A percentile compares a stretch with the other conserved stretches of the same genome.
Conservation (phyloP, 768 basidiomycete genomes). For the Pisolithus sp. region DNA sequence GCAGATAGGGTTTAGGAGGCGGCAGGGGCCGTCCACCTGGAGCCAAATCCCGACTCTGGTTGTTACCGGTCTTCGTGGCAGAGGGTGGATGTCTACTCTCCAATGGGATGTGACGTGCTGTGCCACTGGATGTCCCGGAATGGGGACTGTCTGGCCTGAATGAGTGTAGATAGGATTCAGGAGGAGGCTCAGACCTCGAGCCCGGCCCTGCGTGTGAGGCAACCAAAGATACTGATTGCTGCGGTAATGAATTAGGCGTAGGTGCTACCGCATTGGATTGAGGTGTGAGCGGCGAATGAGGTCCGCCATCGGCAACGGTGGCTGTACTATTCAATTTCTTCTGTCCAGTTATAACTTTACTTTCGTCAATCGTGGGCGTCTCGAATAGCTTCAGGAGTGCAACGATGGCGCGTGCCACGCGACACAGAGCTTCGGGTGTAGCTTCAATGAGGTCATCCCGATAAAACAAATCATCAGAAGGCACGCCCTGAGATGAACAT, state of each 20-base stretch:
- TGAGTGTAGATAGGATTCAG: conserved; percentile 40
- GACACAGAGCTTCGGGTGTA: conserved; percentile 53
- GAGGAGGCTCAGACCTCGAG: conserved; percentile 47
- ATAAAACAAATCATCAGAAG: conserved; percentile 58
- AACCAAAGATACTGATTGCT: conserved; percentile 35
- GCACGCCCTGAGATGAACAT: conserved; percentile 60
- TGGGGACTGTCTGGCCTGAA: conserved; percentile 53
- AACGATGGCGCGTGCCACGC: conserved; percentile 71
- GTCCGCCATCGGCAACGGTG: conserved; percentile 30
- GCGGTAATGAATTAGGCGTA: conserved; percentile 49
- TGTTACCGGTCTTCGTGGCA: conserved; percentile 5
- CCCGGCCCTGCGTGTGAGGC: conserved; percentile 22
- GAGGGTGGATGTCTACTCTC: conserved; percentile 7
- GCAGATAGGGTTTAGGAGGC: conserved; percentile 49
- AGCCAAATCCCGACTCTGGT: conserved; percentile 31
- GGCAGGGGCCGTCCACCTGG: conserved; percentile 27
- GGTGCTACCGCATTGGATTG: conserved; percentile 48
- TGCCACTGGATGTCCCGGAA: conserved; percentile 33
- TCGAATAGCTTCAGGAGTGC: conserved; percentile 62
- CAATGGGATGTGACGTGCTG: conserved; percentile 22
- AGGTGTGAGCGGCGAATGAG: conserved; percentile 19
- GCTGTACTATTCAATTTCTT: conserved; percentile 22
- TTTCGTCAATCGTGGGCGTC: conserved; percentile 38
- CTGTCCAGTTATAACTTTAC: conserved; percentile 42
- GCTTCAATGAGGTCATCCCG: conserved; percentile 62